A percentile compares a stretch with the other conserved stretches of the same genome.
These are phyloP conservation scores for Entomortierella beljakovae DNA, from an alignment of 192 early-diverging fungal species.

Conservation along the genomic window DNA sequence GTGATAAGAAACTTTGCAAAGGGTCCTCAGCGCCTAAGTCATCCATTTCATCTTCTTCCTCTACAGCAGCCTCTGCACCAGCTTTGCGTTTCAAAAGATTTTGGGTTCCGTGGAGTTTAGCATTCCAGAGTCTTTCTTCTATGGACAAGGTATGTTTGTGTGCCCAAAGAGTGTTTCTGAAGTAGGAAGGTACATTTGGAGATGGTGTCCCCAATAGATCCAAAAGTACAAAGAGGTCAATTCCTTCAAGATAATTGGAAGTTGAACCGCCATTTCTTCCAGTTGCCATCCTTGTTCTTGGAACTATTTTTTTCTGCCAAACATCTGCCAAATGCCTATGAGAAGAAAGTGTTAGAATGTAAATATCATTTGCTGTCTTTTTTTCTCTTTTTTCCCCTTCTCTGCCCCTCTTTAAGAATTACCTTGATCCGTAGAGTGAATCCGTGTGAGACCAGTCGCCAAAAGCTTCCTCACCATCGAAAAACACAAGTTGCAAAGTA, in stretches of 20 bases:
- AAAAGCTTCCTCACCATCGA: constrained; percentile 98
- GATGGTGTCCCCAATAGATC: constrained; percentile 84
- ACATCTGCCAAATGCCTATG: constrained; percentile 79
- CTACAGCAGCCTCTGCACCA: constrained; percentile 13
- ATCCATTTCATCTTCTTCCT: constrained; percentile 22
- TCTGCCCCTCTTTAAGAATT: no score
- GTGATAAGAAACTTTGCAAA: constrained; percentile 41
- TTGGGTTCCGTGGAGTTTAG: constrained; percentile 35
- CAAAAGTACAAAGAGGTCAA: constrained; percentile 89
- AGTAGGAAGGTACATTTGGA: constrained; percentile 68
- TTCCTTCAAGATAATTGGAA: constrained; percentile 66
- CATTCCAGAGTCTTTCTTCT: constrained; percentile 70
- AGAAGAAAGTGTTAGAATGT: neutral
- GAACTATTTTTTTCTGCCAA: constrained; percentile 71
- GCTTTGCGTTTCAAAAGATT: constrained; percentile 2
- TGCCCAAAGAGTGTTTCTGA: constrained; percentile 71
- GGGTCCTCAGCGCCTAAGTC: constrained; percentile 28
- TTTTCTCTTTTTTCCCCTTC: constrained; percentile 18
- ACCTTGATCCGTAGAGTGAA: constrained; percentile 90
- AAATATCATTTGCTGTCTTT: neutral
- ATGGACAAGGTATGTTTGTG: constrained; percentile 78
- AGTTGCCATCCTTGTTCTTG: constrained; percentile 20
- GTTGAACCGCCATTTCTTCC: constrained; percentile 38
- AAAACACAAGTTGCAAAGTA: constrained; percentile 93
- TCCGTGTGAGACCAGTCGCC: constrained; percentile 77